phyloP scores from a whole-genome alignment of 1,284 basidiomycete species.

The Golubevia pallescens region DNA sequence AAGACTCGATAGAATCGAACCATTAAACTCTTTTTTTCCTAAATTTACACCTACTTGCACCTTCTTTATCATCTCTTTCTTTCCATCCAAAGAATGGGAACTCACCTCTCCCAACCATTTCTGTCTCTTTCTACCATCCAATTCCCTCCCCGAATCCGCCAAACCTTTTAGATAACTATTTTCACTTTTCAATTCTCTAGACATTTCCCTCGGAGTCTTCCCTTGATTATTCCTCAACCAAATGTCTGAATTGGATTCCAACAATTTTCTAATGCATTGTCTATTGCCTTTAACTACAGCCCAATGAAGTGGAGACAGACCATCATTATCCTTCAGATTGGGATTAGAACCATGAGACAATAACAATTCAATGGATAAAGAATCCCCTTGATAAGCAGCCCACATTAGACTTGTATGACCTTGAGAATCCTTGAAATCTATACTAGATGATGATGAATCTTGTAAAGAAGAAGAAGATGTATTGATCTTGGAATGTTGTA shows the following conservation, averaged over 20 bases:
- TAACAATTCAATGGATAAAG: slow-evolving; percentile 87
- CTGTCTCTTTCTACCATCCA: slow-evolving; percentile 75
- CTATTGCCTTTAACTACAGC: slow-evolving; percentile 95
- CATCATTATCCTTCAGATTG: slow-evolving; percentile 77
- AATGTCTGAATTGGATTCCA: slow-evolving; percentile 84
- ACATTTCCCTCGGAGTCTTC: slow-evolving; percentile 92
- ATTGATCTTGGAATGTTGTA: background rate
- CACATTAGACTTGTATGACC: slow-evolving; percentile 98
- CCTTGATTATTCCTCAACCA: slow-evolving; percentile 81
- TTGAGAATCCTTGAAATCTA: slow-evolving; percentile 72
- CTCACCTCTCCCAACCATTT: slow-evolving; percentile 76
- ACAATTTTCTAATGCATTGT: slow-evolving; percentile 78
- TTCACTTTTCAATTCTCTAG: slow-evolving; percentile 73
- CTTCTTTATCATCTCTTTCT: no score
- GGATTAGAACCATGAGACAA: slow-evolving; percentile 85
- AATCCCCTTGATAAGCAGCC: slow-evolving; percentile 98
- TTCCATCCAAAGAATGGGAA: slow-evolving; percentile 16
- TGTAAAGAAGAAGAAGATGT: slow-evolving; percentile 1
- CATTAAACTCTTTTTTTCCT: no score
- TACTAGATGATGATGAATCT: slow-evolving; percentile 12
- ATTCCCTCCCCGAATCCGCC: slow-evolving; percentile 69
- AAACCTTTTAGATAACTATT: no score
- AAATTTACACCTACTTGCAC: no score
- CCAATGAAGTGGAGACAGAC: slow-evolving; percentile 94
- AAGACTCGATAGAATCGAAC: background rate